These are phyloP conservation scores for Penicillium nordicum DNA, from an alignment of 2,329 filamentous ascomycete species.

Conservation along the genomic window DNA sequence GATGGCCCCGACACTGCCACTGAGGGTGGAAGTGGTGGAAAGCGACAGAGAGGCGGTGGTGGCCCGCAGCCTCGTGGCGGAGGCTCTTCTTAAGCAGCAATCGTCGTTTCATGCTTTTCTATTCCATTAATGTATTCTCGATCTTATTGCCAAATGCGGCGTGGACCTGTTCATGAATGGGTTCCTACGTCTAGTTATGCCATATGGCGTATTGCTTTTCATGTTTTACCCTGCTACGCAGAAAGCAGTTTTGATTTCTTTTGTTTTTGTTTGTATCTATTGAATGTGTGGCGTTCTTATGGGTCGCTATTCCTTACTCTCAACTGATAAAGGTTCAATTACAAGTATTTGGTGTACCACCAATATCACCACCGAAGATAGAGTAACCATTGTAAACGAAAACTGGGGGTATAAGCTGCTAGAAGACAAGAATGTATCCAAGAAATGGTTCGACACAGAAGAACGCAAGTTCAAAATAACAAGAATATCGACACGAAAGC, in stretches of 20 bases:
- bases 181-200: background rate
- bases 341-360: background rate
- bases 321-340: background rate
- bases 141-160: background rate
- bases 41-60: slow-evolving; percentile 47
- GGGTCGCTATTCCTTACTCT: background rate
- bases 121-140: slow-evolving; percentile 12
- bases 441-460: background rate
- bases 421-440: background rate
- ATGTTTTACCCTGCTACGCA: background rate
- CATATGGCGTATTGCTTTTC: background rate
- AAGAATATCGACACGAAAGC: background rate
- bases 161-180: background rate
- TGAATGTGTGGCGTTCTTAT: slow-evolving; percentile 17
- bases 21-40: slow-evolving; percentile 42
- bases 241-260: slow-evolving; percentile 1
- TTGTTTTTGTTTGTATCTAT: slow-evolving; percentile 24
- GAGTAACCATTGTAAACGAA: background rate
- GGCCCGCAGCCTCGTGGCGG: slow-evolving; percentile 34
- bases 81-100: slow-evolving; percentile 19
- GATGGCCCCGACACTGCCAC: slow-evolving; percentile 43
- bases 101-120: slow-evolving; percentile 8
- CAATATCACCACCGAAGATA: background rate
- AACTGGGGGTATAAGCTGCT: slow-evolving; percentile 4
- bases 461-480: background rate